Evolutionary conservation across 2,329 filamentous ascomycete species (phyloP).

Genomic region (Alternaria sp.): DNA sequence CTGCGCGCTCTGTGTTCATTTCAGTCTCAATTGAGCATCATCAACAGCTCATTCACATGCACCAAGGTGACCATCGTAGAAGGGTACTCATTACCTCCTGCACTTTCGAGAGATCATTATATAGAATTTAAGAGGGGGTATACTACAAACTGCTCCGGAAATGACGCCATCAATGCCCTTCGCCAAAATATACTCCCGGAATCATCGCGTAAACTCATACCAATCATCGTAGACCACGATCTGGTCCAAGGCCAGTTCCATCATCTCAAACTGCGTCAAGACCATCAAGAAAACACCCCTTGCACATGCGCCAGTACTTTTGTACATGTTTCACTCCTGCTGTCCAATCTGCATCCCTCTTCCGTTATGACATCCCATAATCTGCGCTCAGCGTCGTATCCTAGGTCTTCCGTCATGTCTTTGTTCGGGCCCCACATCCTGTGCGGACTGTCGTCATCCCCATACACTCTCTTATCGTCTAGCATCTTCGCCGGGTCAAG

Average conservation of each 20-base stretch:
- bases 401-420: slow-evolving; percentile 21
- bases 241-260: background rate
- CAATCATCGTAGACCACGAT: background rate
- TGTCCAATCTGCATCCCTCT: slow-evolving; percentile 27
- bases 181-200: background rate
- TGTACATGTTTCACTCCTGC: slow-evolving; percentile 15
- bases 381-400: slow-evolving; percentile 32
- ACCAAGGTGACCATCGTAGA: background rate
- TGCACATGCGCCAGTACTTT: slow-evolving; percentile 14
- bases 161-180: background rate
- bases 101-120: background rate
- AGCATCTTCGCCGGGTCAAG: slow-evolving; percentile 24
- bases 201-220: background rate
- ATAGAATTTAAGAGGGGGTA: background rate
- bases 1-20: background rate
- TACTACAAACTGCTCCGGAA: background rate
- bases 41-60: background rate
- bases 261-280: slow-evolving; percentile 9
- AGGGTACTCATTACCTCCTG: background rate
- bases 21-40: background rate
- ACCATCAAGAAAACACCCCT: slow-evolving; percentile 25
- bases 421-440: slow-evolving; percentile 30
- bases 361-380: slow-evolving; percentile 31
- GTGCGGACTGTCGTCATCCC: slow-evolving; percentile 13
- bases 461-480: slow-evolving; percentile 6